These are phyloP conservation scores for Pneumocystis jirovecii DNA, from an alignment of 1,139 yeast species.

Conservation along the genomic window DNA sequence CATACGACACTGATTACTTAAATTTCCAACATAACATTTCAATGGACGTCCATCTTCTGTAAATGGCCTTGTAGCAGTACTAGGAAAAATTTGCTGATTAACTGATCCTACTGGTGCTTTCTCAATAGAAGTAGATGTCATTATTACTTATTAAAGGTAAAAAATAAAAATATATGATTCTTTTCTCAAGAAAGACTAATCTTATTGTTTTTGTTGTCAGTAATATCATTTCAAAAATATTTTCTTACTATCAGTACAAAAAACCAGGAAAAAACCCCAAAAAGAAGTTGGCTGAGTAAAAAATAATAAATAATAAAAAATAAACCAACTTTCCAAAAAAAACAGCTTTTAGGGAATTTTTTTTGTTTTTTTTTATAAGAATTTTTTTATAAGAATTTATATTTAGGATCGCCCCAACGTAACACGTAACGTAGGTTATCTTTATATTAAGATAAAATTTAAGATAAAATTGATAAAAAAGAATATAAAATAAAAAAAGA, in stretches of 20 bases:
- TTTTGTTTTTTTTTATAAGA: too few relatives aligned
- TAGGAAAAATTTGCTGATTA: neutral
- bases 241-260: neutral
- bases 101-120: neutral
- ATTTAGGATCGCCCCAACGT: neutral
- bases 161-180: neutral
- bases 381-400: too few relatives aligned
- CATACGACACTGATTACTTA: slow-evolving; percentile 3
- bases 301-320: neutral
- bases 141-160: neutral
- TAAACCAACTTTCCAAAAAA: neutral
- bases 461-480: too few relatives aligned
- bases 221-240: neutral
- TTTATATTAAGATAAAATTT: too few relatives aligned
- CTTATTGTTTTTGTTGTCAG: neutral
- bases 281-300: neutral
- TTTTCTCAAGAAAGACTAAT: neutral
- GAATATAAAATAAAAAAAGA: too few relatives aligned
- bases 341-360: neutral
- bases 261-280: neutral
- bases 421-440: neutral
- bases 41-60: slow-evolving; percentile 6
- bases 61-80: slow-evolving; percentile 1
- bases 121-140: neutral
- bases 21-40: slow-evolving; percentile 5